Conservation (phyloP, 2,329 filamentous ascomycete genomes). For the Didymella glomerata region DNA sequence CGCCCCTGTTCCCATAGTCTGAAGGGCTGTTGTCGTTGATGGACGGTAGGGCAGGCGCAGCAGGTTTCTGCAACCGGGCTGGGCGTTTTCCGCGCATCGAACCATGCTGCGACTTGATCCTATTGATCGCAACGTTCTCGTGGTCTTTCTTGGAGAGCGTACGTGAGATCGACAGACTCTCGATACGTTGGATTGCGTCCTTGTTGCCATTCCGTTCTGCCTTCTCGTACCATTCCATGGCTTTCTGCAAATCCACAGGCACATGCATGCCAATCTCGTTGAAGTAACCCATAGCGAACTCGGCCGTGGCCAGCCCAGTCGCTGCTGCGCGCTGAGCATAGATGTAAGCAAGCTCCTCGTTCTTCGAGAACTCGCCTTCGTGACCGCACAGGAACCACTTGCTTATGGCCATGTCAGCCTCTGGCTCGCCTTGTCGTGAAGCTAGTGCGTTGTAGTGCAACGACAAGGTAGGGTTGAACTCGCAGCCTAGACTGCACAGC, state of each 20-base stretch:
- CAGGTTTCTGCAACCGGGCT: slow-evolving; percentile 52
- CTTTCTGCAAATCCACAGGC: slow-evolving; percentile 81
- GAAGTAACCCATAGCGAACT: slow-evolving; percentile 98
- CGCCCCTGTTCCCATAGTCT: slow-evolving; percentile 45
- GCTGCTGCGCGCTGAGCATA: slow-evolving; percentile 89
- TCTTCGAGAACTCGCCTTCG: slow-evolving; percentile 91
- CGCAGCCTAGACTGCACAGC: slow-evolving; percentile 89
- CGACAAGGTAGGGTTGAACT: slow-evolving; percentile 91
- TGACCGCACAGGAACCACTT: slow-evolving; percentile 99
- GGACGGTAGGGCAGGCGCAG: slow-evolving; percentile 50
- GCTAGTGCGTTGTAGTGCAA: slow-evolving; percentile 96
- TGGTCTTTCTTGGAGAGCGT: slow-evolving; percentile 90
- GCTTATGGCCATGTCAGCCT: slow-evolving; percentile 94
- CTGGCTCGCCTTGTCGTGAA: slow-evolving; percentile 87
- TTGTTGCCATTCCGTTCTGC: slow-evolving; percentile 91
- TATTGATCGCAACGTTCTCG: slow-evolving; percentile 85
- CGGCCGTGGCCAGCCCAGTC: slow-evolving; percentile 83
- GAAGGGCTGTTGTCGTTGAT: slow-evolving; percentile 51
- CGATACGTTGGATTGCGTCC: slow-evolving; percentile 82
- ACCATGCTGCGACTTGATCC: slow-evolving; percentile 72
- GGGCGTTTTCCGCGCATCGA: slow-evolving; percentile 61
- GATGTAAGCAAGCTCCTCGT: slow-evolving; percentile 89
- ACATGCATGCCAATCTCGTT: slow-evolving; percentile 95
- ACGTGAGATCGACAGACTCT: slow-evolving; percentile 83
- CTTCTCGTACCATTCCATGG: slow-evolving; percentile 87